phyloP scores from a whole-genome alignment of 2,329 filamentous ascomycete species.

The Aspergillus fructus region DNA sequence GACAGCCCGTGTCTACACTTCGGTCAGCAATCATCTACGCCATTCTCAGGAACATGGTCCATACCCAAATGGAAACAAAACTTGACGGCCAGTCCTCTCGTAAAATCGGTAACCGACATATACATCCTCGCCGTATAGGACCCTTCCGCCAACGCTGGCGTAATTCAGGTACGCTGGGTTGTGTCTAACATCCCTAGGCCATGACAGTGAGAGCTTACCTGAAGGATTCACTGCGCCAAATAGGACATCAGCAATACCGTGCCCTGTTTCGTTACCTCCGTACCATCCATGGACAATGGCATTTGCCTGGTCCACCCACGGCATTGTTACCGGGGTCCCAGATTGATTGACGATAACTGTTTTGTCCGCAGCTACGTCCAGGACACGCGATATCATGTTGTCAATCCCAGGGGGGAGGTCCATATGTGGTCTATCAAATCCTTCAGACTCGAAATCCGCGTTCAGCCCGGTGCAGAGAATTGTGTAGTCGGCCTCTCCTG shows the following conservation, averaged over 20 bases:
- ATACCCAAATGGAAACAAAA: conserved; percentile 68
- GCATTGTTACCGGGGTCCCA: conserved; percentile 62
- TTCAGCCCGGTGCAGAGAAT: conserved; percentile 66
- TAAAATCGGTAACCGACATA: conserved; percentile 80
- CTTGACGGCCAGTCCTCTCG: conserved; percentile 62
- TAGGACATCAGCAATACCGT: conserved; percentile 74
- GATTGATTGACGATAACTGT: conserved; percentile 73
- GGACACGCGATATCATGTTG: conserved; percentile 60
- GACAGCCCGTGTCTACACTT: conserved; percentile 57
- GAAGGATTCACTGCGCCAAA: conserved; percentile 71
- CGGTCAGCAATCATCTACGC: background rate
- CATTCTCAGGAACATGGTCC: background rate
- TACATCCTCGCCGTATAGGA: conserved; percentile 74
- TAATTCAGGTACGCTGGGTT: conserved; percentile 75
- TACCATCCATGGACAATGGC: conserved; percentile 76
- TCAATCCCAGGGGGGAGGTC: conserved; percentile 54
- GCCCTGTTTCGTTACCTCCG: conserved; percentile 77
- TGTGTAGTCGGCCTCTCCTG: conserved; percentile 69
- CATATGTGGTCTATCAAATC: conserved; percentile 52
- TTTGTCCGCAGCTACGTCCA: conserved; percentile 60
- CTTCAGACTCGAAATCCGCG: conserved; percentile 58
- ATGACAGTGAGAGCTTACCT: conserved; percentile 70
- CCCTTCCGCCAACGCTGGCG: conserved; percentile 65
- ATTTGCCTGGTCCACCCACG: conserved; percentile 42
- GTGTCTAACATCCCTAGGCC: conserved; percentile 64